Percentiles rank a stretch among this genome's conserved stretches.
These are phyloP conservation scores for Oleoguttula mirabilis DNA, from an alignment of 495 filamentous ascomycete genomes.

Conservation along the genomic window DNA sequence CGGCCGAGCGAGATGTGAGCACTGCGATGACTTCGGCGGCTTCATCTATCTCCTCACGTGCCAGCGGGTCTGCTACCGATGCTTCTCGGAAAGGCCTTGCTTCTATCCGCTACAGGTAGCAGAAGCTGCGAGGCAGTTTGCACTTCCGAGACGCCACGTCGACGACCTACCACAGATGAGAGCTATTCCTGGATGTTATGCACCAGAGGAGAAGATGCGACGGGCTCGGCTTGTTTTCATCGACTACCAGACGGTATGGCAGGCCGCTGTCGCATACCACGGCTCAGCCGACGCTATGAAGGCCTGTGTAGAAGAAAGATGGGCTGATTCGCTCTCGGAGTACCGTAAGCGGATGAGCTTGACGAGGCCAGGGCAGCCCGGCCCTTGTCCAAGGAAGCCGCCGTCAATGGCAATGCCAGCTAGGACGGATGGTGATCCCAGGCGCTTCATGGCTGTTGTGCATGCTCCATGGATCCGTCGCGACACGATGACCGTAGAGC, in stretches of 20 bases:
- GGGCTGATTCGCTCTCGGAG: background rate
- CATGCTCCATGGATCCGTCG: background rate
- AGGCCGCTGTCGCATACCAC: background rate
- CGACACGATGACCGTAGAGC: background rate
- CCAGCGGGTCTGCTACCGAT: constrained; percentile 18
- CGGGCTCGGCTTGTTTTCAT: background rate
- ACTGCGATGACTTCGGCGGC: constrained; percentile 18
- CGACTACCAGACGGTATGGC: background rate
- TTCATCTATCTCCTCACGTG: constrained; percentile 21
- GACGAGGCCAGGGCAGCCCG: too few relatives aligned
- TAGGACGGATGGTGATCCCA: background rate
- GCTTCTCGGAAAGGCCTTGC: constrained; percentile 3
- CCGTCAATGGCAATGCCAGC: background rate
- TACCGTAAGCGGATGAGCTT: too few relatives aligned
- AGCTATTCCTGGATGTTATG: background rate
- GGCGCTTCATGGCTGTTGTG: background rate
- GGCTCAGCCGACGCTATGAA: background rate
- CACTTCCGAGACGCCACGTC: background rate
- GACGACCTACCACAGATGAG: background rate
- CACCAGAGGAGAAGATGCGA: background rate
- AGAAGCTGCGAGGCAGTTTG: background rate
- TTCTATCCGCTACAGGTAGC: background rate
- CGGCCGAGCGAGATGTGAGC: constrained; percentile 8
- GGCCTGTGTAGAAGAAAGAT: background rate
- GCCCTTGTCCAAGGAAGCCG: too few relatives aligned